Base-by-base conservation (phyloP, 345 rosid species). In the Populus deltoides region DNA sequence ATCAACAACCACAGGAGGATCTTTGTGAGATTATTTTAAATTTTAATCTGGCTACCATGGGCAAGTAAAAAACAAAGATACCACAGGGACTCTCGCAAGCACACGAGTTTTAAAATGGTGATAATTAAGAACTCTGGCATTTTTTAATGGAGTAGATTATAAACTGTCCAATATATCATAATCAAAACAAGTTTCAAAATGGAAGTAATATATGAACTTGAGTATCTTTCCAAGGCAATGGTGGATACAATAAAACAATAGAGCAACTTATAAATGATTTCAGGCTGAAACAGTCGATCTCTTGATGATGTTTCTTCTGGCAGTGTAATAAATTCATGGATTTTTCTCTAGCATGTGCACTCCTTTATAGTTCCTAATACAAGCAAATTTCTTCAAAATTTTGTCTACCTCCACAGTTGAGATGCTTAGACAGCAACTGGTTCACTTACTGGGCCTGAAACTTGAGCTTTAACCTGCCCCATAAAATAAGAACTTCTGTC, bases 341-440 rank as follows among this genome's bases (percentile, higher is more conserved):
- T 17, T 25, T 57, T 27, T 51, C 75, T 45, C 66, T 62, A 47
- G 13, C 38, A 69, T 22, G 69, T 45, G 6, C 17, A 18, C 82
- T 70, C 77, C 77, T 79, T 70, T 80, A 49, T 17, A 66, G 84
- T 75, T 76, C 82, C 92, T 81, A 85, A 70, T 55, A 83, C 81
- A 85, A 83, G 83, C 79, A 84, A 72, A 85, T 71, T 74, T 74
- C 88, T 85, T 85, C 83, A 81, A 87, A 84, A 82, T 1, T 79
- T 76, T 83, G 25, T 79, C 66, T 49, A 38, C 39, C 76, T 65
- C 17, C 11, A 65, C 49, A 16, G 67, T 74, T 61, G 78, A 77
- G 55, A 78, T 75, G 78, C 76, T 83, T 85, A 92, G 76, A 76
- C 93, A 59, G 92, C 89, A 70, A 90, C 90, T 31, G 89, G 90